Percentiles rank a stretch among this genome's conserved stretches.
Conservation (phyloP, 1,139 yeast genomes). For the Waltiozyma sp. region DNA sequence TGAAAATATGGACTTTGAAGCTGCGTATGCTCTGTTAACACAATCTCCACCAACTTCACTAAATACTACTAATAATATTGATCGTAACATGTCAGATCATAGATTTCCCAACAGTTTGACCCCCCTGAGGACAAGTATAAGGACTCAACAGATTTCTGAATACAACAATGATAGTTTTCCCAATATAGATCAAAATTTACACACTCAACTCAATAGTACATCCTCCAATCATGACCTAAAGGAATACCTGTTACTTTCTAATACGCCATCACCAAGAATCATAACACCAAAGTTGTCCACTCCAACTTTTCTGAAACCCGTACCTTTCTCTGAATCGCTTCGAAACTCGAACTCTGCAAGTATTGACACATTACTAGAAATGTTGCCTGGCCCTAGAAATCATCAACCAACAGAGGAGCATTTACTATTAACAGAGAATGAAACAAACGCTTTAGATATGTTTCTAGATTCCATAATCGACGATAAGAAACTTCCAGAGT, state of each 20-base stretch:
- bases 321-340: not conserved
- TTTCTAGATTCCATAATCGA: conserved; percentile 30
- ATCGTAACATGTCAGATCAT: too few species aligned
- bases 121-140: too few species aligned
- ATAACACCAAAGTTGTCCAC: conserved; percentile 4
- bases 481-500: conserved; percentile 7
- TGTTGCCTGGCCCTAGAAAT: not conserved
- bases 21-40: conserved; percentile 17
- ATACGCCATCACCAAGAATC: conserved; percentile 8
- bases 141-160: too few species aligned
- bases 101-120: too few species aligned
- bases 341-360: too few species aligned
- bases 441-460: conserved; percentile 26
- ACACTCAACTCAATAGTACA: not conserved
- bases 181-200: too few species aligned
- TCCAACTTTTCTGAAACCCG: not conserved
- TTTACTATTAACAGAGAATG: conserved; percentile 17
- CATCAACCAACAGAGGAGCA: not conserved
- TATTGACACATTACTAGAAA: not conserved
- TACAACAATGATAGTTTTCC: too few species aligned
- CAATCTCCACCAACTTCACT: conserved; percentile 11
- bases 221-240: conserved; percentile 1
- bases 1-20: conserved; percentile 17
- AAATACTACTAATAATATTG: not conserved
- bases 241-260: conserved; percentile 4